Percentiles rank a stretch among this genome's conserved stretches.
These are phyloP conservation scores for Neophaeococcomyces mojaviensis DNA, from an alignment of 2,329 filamentous ascomycete species.

Conservation along the genomic window DNA sequence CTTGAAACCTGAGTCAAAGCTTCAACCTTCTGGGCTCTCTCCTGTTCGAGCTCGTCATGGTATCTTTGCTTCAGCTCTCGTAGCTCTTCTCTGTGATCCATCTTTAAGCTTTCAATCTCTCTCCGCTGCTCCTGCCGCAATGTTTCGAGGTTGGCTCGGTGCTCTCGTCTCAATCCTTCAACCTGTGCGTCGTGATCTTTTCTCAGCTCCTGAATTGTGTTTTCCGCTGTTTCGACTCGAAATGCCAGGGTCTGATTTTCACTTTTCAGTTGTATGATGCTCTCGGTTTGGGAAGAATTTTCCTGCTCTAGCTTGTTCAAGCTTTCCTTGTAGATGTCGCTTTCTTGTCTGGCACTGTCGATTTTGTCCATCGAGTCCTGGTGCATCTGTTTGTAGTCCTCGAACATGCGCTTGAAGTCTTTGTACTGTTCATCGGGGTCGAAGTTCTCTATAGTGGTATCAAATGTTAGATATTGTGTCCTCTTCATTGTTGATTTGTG, in stretches of 20 bases:
- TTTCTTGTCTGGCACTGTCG: conserved; percentile 63
- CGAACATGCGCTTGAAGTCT: conserved; percentile 67
- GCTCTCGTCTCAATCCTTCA: conserved; percentile 47
- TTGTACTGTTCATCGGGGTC: conserved; percentile 72
- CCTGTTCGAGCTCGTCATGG: conserved; percentile 60
- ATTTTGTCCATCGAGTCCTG: conserved; percentile 60
- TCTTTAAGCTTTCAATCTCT: conserved; percentile 52
- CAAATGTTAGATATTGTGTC: conserved; percentile 56
- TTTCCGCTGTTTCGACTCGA: conserved; percentile 43
- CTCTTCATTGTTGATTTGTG: conserved; percentile 31
- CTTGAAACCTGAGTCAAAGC: conserved; percentile 60
- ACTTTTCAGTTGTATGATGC: conserved; percentile 51
- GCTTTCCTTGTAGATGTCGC: conserved; percentile 66
- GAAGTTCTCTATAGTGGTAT: conserved; percentile 71
- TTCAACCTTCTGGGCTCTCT: conserved; percentile 49
- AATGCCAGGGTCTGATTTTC: conserved; percentile 59
- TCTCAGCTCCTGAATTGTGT: conserved; percentile 45
- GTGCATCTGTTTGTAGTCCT: conserved; percentile 64
- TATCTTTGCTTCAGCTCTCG: conserved; percentile 57
- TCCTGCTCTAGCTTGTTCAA: conserved; percentile 52
- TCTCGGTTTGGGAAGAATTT: conserved; percentile 42
- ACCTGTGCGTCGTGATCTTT: conserved; percentile 45
- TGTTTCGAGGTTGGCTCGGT: conserved; percentile 38
- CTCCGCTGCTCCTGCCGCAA: conserved; percentile 36
- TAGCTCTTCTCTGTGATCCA: conserved; percentile 60